Base-by-base conservation (phyloP, 2,329 filamentous ascomycete species). In the Didymella segeticola region DNA sequence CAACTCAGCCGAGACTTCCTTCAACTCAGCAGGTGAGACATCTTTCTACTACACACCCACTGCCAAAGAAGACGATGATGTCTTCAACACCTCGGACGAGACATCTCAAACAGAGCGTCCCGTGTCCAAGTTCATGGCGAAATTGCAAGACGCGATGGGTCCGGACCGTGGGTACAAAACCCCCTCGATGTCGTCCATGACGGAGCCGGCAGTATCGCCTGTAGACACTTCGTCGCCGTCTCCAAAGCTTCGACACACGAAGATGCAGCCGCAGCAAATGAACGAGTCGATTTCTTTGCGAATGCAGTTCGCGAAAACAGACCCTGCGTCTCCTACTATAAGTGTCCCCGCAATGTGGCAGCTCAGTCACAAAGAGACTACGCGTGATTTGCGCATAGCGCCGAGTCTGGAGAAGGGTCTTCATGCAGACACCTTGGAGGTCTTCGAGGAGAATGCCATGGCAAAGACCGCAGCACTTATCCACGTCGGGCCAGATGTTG, bases 181-280 rank as follows among this genome's bases (percentile, higher is more conserved):
- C 3, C 20, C 22, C 2, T 36, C 27, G 7, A 12, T 25, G 6
- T 3, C 17, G 6, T 15, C 33, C 7, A 5, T 17, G 25, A 26
- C 25, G 25, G 25, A 26, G 25, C 25, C 25, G 2, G 9, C 8
- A 6, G 22, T 2, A 10, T 39, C 45, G n/a, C 20, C 7, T 10
- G 5, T 6, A 8, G 4, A 11, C 14, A 41, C 38, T 8, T 38
- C 33, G 2, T 23, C 39, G 10, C 25, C 33, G 2, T 34, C 51
- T 8, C 27, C 23, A 11, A 54, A 33, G 23, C 51, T 54, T 34
- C 45, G 51, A 33, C 51, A 54, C 19, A 47, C 43, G 8, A 25
- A 37, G 11, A 26, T 47, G 11, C 22, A 25, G 11, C 31, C 25
- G 2, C 15, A 3, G 7, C 26, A 26, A 25, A 12, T n/a, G 25